Conservation (phyloP, 2,329 filamentous ascomycete genomes). For the Monosporascus sp. region DNA sequence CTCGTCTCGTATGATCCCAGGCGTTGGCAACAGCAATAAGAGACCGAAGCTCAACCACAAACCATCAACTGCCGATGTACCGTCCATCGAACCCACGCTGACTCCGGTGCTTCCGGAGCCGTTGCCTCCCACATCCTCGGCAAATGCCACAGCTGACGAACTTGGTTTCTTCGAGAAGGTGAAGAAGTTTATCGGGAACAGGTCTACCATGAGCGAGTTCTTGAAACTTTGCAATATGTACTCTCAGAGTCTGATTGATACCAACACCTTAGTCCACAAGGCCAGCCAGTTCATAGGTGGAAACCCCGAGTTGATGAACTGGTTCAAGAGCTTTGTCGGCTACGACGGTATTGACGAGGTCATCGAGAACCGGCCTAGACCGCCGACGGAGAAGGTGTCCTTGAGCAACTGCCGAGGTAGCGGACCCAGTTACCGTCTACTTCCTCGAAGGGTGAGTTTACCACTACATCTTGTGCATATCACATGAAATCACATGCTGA, state of each 20-base stretch:
- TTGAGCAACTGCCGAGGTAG: slow-evolving; percentile 93
- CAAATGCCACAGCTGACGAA: slow-evolving; percentile 76
- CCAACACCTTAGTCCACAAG: slow-evolving; percentile 74
- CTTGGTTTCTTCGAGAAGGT: slow-evolving; percentile 92
- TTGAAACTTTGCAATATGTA: slow-evolving; percentile 95
- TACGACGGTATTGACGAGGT: slow-evolving; percentile 72
- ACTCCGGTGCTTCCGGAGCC: slow-evolving; percentile 86
- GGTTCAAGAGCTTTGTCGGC: slow-evolving; percentile 79
- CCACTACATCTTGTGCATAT: background rate
- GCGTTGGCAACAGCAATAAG: slow-evolving; percentile 44
- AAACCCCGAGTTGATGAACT: slow-evolving; percentile 82
- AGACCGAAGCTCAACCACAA: slow-evolving; percentile 71
- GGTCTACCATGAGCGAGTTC: slow-evolving; percentile 90
- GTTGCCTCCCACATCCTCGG: slow-evolving; percentile 67
- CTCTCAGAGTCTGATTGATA: slow-evolving; percentile 87
- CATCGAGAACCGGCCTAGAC: slow-evolving; percentile 71
- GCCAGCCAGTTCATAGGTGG: slow-evolving; percentile 80
- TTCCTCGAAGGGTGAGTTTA: slow-evolving; percentile 67
- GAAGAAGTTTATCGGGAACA: slow-evolving; percentile 93
- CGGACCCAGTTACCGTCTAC: slow-evolving; percentile 87
- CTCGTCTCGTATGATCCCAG: slow-evolving; percentile 30
- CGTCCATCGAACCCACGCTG: slow-evolving; percentile 74
- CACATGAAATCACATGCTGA: no score
- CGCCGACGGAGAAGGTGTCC: slow-evolving; percentile 77
- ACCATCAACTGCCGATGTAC: slow-evolving; percentile 51